Base-by-base conservation (phyloP, 768 basidiomycete species). In the Tremella yokohamensis region DNA sequence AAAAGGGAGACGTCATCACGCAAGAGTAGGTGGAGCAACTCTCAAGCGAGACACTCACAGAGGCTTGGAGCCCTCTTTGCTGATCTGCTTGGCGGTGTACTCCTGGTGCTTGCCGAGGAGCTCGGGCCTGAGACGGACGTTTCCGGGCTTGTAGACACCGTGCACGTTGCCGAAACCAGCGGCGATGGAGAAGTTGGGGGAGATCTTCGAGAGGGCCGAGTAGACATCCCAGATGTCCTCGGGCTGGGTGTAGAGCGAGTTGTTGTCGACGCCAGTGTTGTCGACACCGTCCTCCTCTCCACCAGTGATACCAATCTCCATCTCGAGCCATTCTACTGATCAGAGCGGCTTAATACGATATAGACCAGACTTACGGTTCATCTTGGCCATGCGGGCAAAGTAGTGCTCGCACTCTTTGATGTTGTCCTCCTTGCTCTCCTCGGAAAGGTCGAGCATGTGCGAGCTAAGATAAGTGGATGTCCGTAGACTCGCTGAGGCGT, bases 221-320 rank as follows among this genome's bases (percentile, higher is more conserved):
- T 94, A 82, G 61, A 99, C 89, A 52, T 97, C 93, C 70, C 81
- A 94, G 70, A 99, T 85, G 68, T 99, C 94, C 69, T 90, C 87
- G 39, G 96, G 93, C 78, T 99, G 96, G 24, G 96, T 99, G 83
- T 99, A 99, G 72, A 98, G 82, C 59, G 84, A 83, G 47, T 86
- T 81, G 79, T 98, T 99, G 81, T 99, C 96, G 62, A 91, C 91
- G 40, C 82, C 85, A 47, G 90, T 87, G 83, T 99, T 99, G 80
- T 99, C 94, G 49, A 99, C 96, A 76, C 96, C 94, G 74, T 98
- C 96, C 78, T 99, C 96, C 78, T 99, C 96, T 70, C 96, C 96
- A 73, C 96, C 96, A 51, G 96, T 99, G 79, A 99, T 98, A 73
- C 96, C 96, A 77, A 99, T 99, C 80, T 99, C 96, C 96, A 99